Evolutionary conservation across 2,329 filamentous ascomycete species (phyloP), one percentile per base, ranked within the genome.

Genomic region (Rutstroemia sp.): DNA sequence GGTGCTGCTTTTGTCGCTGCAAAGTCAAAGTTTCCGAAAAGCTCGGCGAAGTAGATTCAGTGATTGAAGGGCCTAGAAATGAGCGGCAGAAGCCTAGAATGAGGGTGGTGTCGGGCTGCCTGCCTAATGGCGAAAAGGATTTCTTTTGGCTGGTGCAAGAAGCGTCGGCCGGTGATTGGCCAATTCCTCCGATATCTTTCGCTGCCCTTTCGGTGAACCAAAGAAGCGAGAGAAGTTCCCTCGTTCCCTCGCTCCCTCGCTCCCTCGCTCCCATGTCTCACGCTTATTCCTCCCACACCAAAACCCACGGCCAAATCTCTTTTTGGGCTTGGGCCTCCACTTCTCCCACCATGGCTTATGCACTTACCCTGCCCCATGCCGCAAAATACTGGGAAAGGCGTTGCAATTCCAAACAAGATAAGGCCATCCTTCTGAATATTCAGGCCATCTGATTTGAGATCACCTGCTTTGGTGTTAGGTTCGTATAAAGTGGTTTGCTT

Each of bases 401-500:
- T 41, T 48, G 23, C 45, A 54, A 14, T 27, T 18, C 23, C 45
- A 54, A 8, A 1, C 8, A 25, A 50, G n/a, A 55, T n/a, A 14
- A 50, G 52, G 52, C 52, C 50, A 39, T n/a, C 39, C 42, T 42
- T 38, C 45, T 49, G 52, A 46, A 45, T 14, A 41, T 41, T n/a
- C 39, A 41, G 39, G 39, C 39, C 27, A 38, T 3, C 4, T 30
- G 5, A 41, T 34, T 27, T 27, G 27, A 30, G 49, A 45, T 54
- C 52, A 54, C 42, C 42, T 54, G 52, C 4, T 49, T 49, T 54
- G 42, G 52, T 54, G 52, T 38, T 16, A 14, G 18, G 5, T 50
- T 55, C 45, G 46, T 42, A 55, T 39, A 19, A 23, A 39, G 44
- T 25, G 47, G 23, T 19, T 16, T n/a, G 47, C 46, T 39, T n/a